Evolutionary conservation across 257 asterid genomes (phyloP).

Genomic region (Ophiorrhiza pumila): DNA sequence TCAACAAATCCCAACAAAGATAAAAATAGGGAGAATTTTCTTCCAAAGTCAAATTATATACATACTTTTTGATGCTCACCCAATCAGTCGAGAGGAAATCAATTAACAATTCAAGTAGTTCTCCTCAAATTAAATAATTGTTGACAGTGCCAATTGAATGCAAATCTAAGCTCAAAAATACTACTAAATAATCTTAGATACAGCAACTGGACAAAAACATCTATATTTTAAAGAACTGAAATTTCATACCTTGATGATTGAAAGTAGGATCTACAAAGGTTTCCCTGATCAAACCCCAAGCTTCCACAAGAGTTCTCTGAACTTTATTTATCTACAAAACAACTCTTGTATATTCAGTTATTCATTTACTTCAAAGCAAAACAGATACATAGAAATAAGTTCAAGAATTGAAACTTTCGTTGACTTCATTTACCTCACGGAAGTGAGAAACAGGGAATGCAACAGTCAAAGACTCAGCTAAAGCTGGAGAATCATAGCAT

Average conservation of each 20-base stretch:
- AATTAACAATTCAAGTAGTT: background rate
- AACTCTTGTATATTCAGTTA: background rate
- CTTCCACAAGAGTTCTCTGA: constrained; percentile 91
- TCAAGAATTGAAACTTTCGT: background rate
- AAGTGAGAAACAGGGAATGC: constrained; percentile 91
- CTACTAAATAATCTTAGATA: background rate
- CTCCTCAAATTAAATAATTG: background rate
- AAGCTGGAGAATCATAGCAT: constrained; percentile 53
- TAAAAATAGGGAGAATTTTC: background rate
- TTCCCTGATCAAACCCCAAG: constrained; percentile 97
- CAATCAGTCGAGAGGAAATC: background rate
- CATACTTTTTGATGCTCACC: background rate
- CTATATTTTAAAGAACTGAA: background rate
- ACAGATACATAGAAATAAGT: background rate
- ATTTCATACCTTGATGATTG: constrained; percentile 77
- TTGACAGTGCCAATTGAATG: constrained; percentile 2
- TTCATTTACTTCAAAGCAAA: background rate
- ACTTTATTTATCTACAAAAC: constrained; percentile 69
- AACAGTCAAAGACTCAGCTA: constrained; percentile 74
- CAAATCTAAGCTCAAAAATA: background rate
- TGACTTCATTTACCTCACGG: constrained; percentile 56
- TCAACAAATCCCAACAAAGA: background rate
- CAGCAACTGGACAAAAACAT: background rate
- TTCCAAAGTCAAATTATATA: background rate
- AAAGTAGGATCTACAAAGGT: constrained; percentile 93